Base-by-base conservation (phyloP, 2,329 filamentous ascomycete species). In the Ilyonectria destructans region DNA sequence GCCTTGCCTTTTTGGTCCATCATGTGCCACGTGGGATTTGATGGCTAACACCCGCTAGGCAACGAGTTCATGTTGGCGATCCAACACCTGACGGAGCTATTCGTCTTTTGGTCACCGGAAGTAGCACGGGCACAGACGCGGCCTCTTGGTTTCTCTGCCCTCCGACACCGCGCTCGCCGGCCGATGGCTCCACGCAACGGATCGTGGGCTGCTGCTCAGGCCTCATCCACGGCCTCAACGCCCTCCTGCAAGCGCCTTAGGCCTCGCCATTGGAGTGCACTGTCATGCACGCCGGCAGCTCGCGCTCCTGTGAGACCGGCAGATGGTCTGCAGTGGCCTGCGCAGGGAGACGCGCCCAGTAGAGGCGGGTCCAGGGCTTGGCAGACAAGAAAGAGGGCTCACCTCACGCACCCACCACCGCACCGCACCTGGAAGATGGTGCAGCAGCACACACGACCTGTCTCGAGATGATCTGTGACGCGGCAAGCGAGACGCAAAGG, bases 11-110 rank as follows among this genome's bases (percentile, higher is more conserved):
- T 64, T 54, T 43, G 51, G 57, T 26, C 61, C 64, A 68, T 72
- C 71, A 68, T 65, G 74, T 68, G 73, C 74, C 74, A 75, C 74
- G 74, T 75, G 74, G 72, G 51, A 65, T 58, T 69, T 68, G 61
- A 71, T 66, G 37, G 59, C 62, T 71, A 67, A 75, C 59, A 51
- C 49, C 56, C 62, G 45, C 67, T 65, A 67, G 62, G 48, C 40
- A 57, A 45, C 58, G 61, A 43, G 61, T 64, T 71, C 51, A 68
- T 67, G 57, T 58, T 73, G 68, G 52, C 55, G 68, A 74, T 70
- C 70, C 54, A 48, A 19, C 31, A 31, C 65, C 60, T 40, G 35
- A 55, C 67, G 45, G 43, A 62, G 35, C 54, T 58, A 67, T 62
- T 56, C 67, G 60, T 52, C 56, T 31, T 59, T 58, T 46, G n/a